Evolutionary conservation across 805 yeast genomes (phyloP).

Genomic region (Naumovozyma baii): DNA sequence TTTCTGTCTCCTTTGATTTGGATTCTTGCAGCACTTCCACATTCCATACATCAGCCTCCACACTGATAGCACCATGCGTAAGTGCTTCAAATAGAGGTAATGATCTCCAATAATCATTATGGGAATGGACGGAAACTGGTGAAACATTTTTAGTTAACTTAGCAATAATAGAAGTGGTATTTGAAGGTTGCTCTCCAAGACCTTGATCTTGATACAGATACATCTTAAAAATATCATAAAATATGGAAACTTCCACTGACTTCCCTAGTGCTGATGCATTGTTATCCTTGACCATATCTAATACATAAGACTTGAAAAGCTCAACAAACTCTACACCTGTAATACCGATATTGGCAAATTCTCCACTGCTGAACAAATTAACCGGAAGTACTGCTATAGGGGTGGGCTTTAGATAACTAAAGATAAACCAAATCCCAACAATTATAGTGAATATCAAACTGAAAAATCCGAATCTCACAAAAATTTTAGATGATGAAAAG

Average conservation of each 20-base stretch:
- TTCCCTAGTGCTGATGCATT: neutral
- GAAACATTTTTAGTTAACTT: constrained; percentile 20
- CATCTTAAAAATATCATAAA: neutral
- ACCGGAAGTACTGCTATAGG: too few species aligned
- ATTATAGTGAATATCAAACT: too few species aligned
- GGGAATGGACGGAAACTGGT: constrained; percentile 42
- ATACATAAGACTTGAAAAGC: too few species aligned
- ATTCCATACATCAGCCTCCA: constrained; percentile 62
- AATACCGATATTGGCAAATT: neutral
- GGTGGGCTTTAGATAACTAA: too few species aligned
- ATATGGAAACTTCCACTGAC: neutral
- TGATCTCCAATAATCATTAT: constrained; percentile 59
- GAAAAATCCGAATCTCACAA: too few species aligned
- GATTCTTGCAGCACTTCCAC: constrained; percentile 6
- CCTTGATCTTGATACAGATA: too few species aligned
- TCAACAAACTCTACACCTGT: neutral
- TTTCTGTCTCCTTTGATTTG: too few species aligned
- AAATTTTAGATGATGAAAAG: too few species aligned
- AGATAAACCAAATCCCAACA: too few species aligned
- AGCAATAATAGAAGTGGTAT: constrained; percentile 10
- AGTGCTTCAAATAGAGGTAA: constrained; percentile 51
- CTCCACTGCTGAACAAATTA: too few species aligned
- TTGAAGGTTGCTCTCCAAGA: too few species aligned
- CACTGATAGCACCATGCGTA: constrained; percentile 41
- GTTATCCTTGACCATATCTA: neutral